A percentile compares a stretch with the other conserved stretches of the same genome.
phyloP scores from a whole-genome alignment of 1,284 basidiomycete species.

The Heliocybe sulcata region DNA sequence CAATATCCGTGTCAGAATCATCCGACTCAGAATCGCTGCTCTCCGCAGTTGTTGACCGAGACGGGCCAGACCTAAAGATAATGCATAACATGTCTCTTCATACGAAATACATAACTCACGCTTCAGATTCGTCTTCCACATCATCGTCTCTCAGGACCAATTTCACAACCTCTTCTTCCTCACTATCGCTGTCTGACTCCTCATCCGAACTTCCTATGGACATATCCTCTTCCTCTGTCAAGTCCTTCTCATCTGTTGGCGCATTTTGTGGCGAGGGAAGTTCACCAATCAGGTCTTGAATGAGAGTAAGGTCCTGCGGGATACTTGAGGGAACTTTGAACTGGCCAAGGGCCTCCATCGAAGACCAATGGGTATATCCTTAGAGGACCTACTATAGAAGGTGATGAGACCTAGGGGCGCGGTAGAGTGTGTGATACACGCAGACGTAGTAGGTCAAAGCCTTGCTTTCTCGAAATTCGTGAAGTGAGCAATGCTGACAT shows the following conservation, averaged over 20 bases:
- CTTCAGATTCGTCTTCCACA: conserved; percentile 15
- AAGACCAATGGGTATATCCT: too few relatives aligned
- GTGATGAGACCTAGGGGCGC: too few relatives aligned
- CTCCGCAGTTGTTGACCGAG: conserved; percentile 18
- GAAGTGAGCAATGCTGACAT: neutral
- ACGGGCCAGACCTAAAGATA: conserved; percentile 10
- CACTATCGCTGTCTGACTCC: conserved; percentile 54
- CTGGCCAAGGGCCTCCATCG: neutral
- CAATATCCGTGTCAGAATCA: conserved; percentile 20
- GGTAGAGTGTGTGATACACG: neutral
- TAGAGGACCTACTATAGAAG: too few relatives aligned
- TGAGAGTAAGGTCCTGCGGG: conserved; percentile 68
- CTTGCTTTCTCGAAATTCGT: neutral
- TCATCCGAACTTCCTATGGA: conserved; percentile 45
- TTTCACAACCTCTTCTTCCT: conserved; percentile 62
- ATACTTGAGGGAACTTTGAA: conserved; percentile 57
- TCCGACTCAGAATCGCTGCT: conserved; percentile 31
- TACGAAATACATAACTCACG: neutral
- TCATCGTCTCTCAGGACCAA: conserved; percentile 36
- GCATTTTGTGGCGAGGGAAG: conserved; percentile 10
- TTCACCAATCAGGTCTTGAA: conserved; percentile 53
- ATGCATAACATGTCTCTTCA: neutral
- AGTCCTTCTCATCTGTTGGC: neutral
- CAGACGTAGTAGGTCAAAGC: neutral
- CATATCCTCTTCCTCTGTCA: conserved; percentile 17